Conservation (phyloP, 306 rosid genomes). For the Vicia faba region DNA sequence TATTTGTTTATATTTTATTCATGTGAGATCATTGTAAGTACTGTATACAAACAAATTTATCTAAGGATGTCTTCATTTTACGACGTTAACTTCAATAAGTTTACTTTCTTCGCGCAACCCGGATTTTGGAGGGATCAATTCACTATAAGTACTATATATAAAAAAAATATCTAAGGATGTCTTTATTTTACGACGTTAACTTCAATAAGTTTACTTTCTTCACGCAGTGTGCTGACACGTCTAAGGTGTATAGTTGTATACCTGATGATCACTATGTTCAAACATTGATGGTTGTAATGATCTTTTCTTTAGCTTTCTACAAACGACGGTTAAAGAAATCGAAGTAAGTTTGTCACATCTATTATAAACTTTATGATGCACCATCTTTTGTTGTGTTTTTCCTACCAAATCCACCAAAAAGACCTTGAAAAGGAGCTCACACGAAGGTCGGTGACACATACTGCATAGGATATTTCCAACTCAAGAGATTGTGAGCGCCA, state of each 20-base stretch:
- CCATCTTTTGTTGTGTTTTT: slow-evolving; percentile 10
- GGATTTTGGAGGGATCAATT: too few relatives aligned
- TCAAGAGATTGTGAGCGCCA: slow-evolving; percentile 75
- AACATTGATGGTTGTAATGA: slow-evolving; percentile 86
- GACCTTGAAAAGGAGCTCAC: slow-evolving; percentile 84
- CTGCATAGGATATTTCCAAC: slow-evolving; percentile 87
- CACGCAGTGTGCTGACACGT: slow-evolving; percentile 79
- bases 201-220: slow-evolving; percentile 34
- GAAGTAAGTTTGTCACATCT: too few relatives aligned
- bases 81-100: too few relatives aligned
- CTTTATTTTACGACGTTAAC: too few relatives aligned
- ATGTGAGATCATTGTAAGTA: too few relatives aligned
- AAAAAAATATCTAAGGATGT: too few relatives aligned
- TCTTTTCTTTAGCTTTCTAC: slow-evolving; percentile 2
- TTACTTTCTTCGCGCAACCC: too few relatives aligned
- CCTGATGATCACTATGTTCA: slow-evolving; percentile 98
- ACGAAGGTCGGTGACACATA: slow-evolving; percentile 78
- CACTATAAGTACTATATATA: too few relatives aligned
- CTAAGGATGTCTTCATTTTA: too few relatives aligned
- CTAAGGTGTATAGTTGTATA: slow-evolving; percentile 89
- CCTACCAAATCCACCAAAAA: slow-evolving; percentile 61
- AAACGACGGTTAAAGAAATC: not conserved
- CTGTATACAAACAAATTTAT: too few relatives aligned
- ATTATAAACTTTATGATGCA: too few relatives aligned
- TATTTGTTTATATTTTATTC: too few relatives aligned